Percentiles rank a stretch among this genome's conserved stretches.
phyloP scores from a whole-genome alignment of 1,284 basidiomycete genomes.

The Naganishia cerealis region DNA sequence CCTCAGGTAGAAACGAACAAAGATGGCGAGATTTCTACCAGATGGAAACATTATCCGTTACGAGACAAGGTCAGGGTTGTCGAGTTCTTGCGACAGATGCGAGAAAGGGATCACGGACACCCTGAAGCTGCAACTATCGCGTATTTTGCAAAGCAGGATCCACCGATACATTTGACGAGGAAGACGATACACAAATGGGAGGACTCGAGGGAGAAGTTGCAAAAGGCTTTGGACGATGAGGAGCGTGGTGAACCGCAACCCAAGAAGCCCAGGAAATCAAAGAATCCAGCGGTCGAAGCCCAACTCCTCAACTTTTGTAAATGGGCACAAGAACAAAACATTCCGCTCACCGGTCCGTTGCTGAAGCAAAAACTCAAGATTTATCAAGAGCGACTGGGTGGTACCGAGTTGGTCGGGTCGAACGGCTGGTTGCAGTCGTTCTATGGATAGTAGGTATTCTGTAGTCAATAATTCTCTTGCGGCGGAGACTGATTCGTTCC shows the following conservation, averaged over 20 bases:
- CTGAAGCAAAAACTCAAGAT: slow-evolving; percentile 28
- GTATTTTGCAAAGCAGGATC: slow-evolving; percentile 26
- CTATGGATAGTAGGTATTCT: slow-evolving; percentile 20
- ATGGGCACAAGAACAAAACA: slow-evolving; percentile 23
- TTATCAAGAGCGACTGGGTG: slow-evolving; percentile 26
- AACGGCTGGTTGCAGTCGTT: slow-evolving; percentile 27
- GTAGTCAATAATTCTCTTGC: background rate
- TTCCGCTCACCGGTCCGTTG: slow-evolving; percentile 26
- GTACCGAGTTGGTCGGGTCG: slow-evolving; percentile 18
- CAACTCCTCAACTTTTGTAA: slow-evolving; percentile 21
- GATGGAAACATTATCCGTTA: slow-evolving; percentile 25
- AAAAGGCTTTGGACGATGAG: slow-evolving; percentile 21
- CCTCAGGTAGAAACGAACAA: slow-evolving; percentile 11
- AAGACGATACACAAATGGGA: slow-evolving; percentile 28
- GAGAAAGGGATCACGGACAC: slow-evolving; percentile 24
- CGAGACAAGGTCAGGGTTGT: slow-evolving; percentile 27
- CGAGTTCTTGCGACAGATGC: slow-evolving; percentile 24
- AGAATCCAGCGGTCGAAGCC: slow-evolving; percentile 26
- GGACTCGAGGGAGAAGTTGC: slow-evolving; percentile 16
- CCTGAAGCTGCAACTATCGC: slow-evolving; percentile 22
- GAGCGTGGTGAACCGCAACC: slow-evolving; percentile 15
- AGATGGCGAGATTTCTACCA: slow-evolving; percentile 20
- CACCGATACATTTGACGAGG: slow-evolving; percentile 18
- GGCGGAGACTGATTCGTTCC: background rate
- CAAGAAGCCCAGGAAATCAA: slow-evolving; percentile 15